Evolutionary conservation across 768 basidiomycete species (phyloP).

Genomic region (Solioccasus polychromus): DNA sequence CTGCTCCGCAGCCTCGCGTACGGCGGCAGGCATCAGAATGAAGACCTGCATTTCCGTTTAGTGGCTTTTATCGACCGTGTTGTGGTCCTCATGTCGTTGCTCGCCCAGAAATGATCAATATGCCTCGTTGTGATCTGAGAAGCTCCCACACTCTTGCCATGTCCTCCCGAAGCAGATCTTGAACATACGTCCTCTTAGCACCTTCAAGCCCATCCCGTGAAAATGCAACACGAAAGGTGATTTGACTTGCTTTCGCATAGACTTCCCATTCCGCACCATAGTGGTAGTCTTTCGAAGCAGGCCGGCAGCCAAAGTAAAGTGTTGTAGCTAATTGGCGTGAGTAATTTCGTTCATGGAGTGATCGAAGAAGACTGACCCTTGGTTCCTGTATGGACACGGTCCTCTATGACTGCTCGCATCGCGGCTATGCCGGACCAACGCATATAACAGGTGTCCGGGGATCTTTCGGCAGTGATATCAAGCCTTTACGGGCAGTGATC

Average conservation of each 20-base stretch:
- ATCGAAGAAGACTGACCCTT: conserved; percentile 39
- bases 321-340: conserved; percentile 52
- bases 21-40: no score
- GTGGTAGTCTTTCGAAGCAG: conserved; percentile 71
- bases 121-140: no score
- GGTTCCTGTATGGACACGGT: conserved; percentile 58
- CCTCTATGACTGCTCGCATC: conserved; percentile 82
- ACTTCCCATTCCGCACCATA: conserved; percentile 69
- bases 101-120: no score
- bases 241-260: conserved; percentile 37
- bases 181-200: no score
- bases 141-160: conserved; percentile 28
- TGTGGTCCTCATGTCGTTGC: no score
- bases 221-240: conserved; percentile 63
- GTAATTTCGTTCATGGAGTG: neutral
- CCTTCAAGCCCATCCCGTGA: no score
- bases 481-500: conserved; percentile 25
- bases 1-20: no score
- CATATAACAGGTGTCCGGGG: no score
- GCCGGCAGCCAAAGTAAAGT: conserved; percentile 92
- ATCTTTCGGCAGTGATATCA: no score
- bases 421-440: conserved; percentile 36
- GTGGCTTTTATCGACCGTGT: no score
- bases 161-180: no score
- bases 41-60: no score